phyloP scores from a whole-genome alignment of 441 rosid genomes.

The Melastoma candidum region DNA sequence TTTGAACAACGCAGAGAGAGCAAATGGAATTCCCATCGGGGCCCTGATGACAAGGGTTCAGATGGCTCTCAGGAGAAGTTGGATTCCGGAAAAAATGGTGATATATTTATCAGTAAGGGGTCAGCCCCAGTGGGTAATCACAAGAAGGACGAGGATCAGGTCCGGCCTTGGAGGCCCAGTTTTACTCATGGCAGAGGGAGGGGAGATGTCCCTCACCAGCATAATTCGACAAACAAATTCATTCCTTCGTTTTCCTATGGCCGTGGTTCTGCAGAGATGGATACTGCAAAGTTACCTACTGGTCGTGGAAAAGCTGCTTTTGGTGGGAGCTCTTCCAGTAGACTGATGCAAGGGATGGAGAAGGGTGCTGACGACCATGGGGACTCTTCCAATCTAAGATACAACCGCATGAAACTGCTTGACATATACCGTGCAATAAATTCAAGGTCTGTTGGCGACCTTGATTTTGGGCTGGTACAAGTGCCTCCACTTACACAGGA shows the following conservation, averaged over 20 bases:
- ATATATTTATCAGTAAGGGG: conserved; percentile 46
- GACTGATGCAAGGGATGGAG: conserved; percentile 1
- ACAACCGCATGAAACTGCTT: conserved; percentile 7
- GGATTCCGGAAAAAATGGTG: conserved; percentile 72
- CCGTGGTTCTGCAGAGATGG: conserved; percentile 64
- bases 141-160: conserved; percentile 63
- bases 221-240: conserved; percentile 48
- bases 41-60: conserved; percentile 69
- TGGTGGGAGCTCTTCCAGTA: conserved; percentile 43
- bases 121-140: conserved; percentile 38
- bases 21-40: conserved; percentile 99
- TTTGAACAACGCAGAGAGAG: conserved; percentile 87
- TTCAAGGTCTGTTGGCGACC: background rate
- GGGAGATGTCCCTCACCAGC: conserved; percentile 66
- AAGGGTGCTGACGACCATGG: conserved; percentile 6
- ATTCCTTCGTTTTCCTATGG: conserved; percentile 43
- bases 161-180: conserved; percentile 80
- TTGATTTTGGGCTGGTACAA: conserved; percentile 4
- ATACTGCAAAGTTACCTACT: conserved; percentile 39
- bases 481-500: conserved; percentile 7
- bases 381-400: conserved; percentile 6
- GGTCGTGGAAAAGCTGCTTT: conserved; percentile 57
- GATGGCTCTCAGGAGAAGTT: conserved; percentile 50
- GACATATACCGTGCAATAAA: conserved; percentile 8
- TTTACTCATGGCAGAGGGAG: conserved; percentile 63